These are phyloP conservation scores for Brassica carinata DNA, from an alignment of 345 rosid genomes.

Conservation along the genomic window DNA sequence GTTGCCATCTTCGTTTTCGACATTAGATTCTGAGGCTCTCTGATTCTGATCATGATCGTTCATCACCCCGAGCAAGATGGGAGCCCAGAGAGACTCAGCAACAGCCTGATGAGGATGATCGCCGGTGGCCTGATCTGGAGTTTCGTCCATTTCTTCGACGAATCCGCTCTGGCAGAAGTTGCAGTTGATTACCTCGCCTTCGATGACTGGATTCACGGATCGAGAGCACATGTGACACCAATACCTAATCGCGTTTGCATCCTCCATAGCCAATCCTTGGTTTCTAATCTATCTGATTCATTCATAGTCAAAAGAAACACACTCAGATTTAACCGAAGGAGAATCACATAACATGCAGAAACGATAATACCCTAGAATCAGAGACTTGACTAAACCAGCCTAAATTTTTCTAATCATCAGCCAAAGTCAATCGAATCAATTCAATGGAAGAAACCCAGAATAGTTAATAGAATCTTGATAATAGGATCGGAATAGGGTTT, in stretches of 20 bases:
- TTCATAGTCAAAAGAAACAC: neutral
- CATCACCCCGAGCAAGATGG: conserved; percentile 77
- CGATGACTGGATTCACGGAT: conserved; percentile 50
- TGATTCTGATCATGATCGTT: conserved; percentile 51
- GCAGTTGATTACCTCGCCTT: conserved; percentile 49
- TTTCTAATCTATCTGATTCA: neutral
- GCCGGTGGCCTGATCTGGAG: conserved; percentile 42
- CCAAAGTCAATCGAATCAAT: conserved; percentile 3
- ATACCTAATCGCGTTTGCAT: conserved; percentile 28
- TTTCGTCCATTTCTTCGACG: conserved; percentile 50
- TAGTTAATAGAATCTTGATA: neutral
- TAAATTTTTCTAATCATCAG: neutral
- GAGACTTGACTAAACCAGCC: conserved; percentile 3
- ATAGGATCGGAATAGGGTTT: conserved; percentile 10
- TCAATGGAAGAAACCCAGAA: neutral
- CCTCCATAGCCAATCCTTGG: conserved; percentile 30
- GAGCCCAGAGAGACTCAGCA: conserved; percentile 64
- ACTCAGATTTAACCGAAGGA: neutral
- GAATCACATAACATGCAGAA: neutral
- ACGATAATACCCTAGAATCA: neutral
- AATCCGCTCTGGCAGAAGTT: conserved; percentile 60
- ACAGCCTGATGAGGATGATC: conserved; percentile 14
- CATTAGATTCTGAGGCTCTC: conserved; percentile 18
- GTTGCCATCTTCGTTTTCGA: conserved; percentile 39
- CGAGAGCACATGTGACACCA: conserved; percentile 58